Percentiles rank a stretch among this genome's conserved stretches.
Conservation (phyloP, 2,329 filamentous ascomycete genomes). For the Alternaria consortialis region DNA sequence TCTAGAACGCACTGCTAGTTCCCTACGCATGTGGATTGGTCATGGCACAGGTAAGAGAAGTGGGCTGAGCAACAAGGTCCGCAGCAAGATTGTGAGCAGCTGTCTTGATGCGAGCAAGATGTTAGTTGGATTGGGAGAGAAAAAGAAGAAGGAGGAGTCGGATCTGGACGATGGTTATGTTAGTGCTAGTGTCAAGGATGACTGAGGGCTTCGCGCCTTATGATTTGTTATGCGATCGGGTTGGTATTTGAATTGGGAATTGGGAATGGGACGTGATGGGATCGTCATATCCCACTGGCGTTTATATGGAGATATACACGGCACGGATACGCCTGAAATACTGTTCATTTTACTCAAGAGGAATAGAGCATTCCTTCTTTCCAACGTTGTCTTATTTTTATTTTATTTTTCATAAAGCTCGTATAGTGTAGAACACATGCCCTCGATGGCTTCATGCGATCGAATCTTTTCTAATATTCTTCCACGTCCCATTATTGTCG, state of each 20-base stretch:
- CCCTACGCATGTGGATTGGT: constrained; percentile 58
- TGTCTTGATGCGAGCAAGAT: constrained; percentile 56
- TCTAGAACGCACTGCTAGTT: constrained; percentile 55
- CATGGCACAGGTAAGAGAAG: constrained; percentile 53
- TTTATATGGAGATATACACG: neutral
- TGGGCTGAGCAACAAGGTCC: constrained; percentile 51
- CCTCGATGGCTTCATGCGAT: neutral
- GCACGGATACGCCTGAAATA: neutral
- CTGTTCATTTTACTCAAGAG: neutral
- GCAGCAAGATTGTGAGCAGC: constrained; percentile 51
- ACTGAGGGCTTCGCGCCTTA: constrained; percentile 11
- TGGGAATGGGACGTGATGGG: neutral
- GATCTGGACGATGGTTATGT: constrained; percentile 43
- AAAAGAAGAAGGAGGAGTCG: constrained; percentile 24
- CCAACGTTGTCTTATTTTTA: neutral
- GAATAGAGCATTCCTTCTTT: neutral
- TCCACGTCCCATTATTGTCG: neutral
- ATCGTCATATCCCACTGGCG: neutral
- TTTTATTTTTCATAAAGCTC: neutral
- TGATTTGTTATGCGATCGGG: neutral
- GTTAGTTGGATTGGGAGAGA: constrained; percentile 49
- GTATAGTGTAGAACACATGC: neutral
- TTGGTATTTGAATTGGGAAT: neutral
- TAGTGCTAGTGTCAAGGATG: constrained; percentile 41
- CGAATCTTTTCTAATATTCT: neutral